Evolutionary conservation across 2,329 filamentous ascomycete genomes (phyloP).

Genomic region (Calonectria honghensis): DNA sequence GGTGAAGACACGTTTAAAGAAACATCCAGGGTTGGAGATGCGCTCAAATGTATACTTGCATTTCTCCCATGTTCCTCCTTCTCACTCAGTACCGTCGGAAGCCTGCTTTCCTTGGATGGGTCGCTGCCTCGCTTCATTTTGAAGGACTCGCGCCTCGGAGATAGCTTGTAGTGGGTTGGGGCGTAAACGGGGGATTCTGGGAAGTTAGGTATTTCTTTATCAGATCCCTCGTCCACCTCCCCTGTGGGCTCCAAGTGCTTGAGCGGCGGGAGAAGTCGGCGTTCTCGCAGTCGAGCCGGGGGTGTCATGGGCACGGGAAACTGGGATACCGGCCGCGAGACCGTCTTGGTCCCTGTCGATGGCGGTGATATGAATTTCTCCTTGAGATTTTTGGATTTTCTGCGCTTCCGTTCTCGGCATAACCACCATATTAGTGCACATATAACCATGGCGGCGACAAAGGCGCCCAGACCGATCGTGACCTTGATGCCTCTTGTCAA

Average conservation of each 20-base stretch:
- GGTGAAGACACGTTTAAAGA: neutral
- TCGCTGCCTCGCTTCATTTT: conserved; percentile 14
- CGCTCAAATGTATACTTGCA: conserved; percentile 5
- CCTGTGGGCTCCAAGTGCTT: conserved; percentile 21
- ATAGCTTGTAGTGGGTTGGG: conserved; percentile 50
- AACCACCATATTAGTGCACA: conserved; percentile 60
- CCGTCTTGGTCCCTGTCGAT: conserved; percentile 59
- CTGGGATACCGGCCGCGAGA: conserved; percentile 61
- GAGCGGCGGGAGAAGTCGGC: conserved; percentile 62
- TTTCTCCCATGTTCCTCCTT: neutral
- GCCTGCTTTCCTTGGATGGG: neutral
- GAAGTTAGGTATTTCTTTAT: conserved; percentile 50
- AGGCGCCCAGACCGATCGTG: conserved; percentile 66
- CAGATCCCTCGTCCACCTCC: conserved; percentile 22
- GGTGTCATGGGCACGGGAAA: conserved; percentile 60
- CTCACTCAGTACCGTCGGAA: neutral
- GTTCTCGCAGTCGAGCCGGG: conserved; percentile 69
- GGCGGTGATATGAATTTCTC: conserved; percentile 49
- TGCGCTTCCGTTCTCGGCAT: conserved; percentile 56
- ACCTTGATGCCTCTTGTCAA: conserved; percentile 65
- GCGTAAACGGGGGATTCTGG: conserved; percentile 63
- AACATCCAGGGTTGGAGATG: conserved; percentile 8
- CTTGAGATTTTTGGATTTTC: conserved; percentile 44
- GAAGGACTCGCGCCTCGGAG: conserved; percentile 13
- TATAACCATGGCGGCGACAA: conserved; percentile 60